Evolutionary conservation across 371 early-diverging fungal genomes (phyloP).

Genomic region (Fennellomyces sp.): DNA sequence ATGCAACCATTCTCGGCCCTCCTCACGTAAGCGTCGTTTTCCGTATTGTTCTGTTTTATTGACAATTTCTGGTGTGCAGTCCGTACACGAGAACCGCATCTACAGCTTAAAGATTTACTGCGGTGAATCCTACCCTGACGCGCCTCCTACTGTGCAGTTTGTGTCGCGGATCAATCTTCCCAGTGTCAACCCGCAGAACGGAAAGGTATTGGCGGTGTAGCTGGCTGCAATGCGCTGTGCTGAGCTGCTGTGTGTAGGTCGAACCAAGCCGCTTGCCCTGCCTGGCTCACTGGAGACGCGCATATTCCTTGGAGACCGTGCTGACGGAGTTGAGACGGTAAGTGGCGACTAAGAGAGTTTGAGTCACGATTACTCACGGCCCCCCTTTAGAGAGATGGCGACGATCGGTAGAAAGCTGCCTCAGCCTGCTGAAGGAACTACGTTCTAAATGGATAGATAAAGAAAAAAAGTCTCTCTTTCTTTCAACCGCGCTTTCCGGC

Average conservation of each 20-base stretch:
- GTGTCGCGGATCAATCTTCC: constrained; percentile 85
- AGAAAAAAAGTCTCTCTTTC: neutral
- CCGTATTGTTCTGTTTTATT: no score
- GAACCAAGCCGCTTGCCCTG: constrained; percentile 69
- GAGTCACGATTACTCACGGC: neutral
- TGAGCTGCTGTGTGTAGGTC: no score
- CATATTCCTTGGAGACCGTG: constrained; percentile 82
- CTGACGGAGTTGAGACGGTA: constrained; percentile 86
- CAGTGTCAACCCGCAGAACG: constrained; percentile 83
- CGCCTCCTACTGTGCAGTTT: constrained; percentile 82
- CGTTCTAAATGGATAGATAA: constrained; percentile 40
- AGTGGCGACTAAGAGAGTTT: constrained; percentile 4
- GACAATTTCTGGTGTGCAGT: constrained; percentile 55
- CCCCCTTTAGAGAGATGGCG: constrained; percentile 84
- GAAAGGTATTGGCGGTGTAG: constrained; percentile 76
- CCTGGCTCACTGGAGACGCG: constrained; percentile 82
- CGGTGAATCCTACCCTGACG: constrained; percentile 85
- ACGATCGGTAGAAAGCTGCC: constrained; percentile 77
- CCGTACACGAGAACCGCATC: constrained; percentile 93
- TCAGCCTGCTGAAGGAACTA: constrained; percentile 88
- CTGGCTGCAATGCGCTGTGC: no score
- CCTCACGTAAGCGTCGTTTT: constrained; percentile 84
- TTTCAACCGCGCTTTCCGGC: neutral
- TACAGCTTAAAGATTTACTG: constrained; percentile 87
- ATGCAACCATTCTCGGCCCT: constrained; percentile 97